Conservation (phyloP, 768 basidiomycete genomes). For the Tylopilus plumbeoviolaceoides region DNA sequence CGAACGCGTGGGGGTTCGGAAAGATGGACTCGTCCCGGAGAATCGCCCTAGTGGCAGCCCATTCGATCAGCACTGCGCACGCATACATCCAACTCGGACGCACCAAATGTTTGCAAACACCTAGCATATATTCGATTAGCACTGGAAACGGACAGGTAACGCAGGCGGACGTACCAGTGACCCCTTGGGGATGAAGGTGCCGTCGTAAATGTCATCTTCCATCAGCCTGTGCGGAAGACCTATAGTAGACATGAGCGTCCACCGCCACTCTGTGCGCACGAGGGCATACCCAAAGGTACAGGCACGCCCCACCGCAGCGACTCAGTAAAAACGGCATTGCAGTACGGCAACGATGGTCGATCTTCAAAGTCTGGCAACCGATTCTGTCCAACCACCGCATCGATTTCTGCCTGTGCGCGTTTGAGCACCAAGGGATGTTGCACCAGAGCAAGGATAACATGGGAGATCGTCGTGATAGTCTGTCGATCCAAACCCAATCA, state of each 20-base stretch:
- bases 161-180: constrained; percentile 40
- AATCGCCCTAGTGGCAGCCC: constrained; percentile 32
- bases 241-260: constrained; percentile 19
- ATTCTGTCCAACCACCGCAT: constrained; percentile 39
- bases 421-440: constrained; percentile 51
- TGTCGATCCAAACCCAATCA: background rate
- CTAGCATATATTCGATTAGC: constrained; percentile 12
- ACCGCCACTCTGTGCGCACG: background rate
- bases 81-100: constrained; percentile 6
- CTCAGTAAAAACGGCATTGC: constrained; percentile 55
- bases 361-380: constrained; percentile 61
- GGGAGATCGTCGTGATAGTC: constrained; percentile 49
- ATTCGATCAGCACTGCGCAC: background rate
- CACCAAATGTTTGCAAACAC: constrained; percentile 64
- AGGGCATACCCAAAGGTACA: constrained; percentile 51
- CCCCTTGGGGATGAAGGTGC: constrained; percentile 58
- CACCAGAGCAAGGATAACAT: constrained; percentile 69
- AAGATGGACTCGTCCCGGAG: constrained; percentile 49
- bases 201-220: constrained; percentile 62
- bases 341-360: constrained; percentile 51
- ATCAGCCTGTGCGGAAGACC: constrained; percentile 62
- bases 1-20: constrained; percentile 47
- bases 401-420: constrained; percentile 65
- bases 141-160: background rate
- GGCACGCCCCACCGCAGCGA: constrained; percentile 51